Percentiles rank a stretch among this genome's conserved stretches.
Conservation (phyloP, 345 rosid genomes). For the Camelina neglecta region DNA sequence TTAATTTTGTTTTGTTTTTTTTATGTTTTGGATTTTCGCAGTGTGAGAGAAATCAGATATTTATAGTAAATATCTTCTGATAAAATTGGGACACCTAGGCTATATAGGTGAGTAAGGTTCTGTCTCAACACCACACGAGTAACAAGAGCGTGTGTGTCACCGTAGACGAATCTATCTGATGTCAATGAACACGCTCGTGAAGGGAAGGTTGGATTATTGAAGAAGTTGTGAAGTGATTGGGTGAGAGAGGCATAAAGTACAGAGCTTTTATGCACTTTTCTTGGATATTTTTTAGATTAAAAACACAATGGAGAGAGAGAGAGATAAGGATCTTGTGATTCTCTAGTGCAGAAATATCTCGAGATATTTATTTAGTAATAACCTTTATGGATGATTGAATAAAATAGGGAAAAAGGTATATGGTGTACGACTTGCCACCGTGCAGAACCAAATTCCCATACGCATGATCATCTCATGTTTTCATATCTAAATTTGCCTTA, state of each 20-base stretch:
- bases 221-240: slow-evolving; percentile 26
- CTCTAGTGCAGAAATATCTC: slow-evolving; percentile 32
- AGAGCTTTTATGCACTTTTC: slow-evolving; percentile 42
- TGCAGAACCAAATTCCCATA: slow-evolving; percentile 36
- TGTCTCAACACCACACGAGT: neutral
- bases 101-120: slow-evolving; percentile 26
- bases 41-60: slow-evolving; percentile 36
- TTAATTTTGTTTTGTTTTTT: neutral
- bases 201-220: neutral
- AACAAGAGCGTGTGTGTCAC: neutral
- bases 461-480: slow-evolving; percentile 26
- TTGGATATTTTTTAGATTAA: neutral
- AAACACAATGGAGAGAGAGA: neutral
- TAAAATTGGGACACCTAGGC: slow-evolving; percentile 24
- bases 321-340: slow-evolving; percentile 42
- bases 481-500: slow-evolving; percentile 7
- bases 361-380: slow-evolving; percentile 31
- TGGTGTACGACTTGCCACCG: slow-evolving; percentile 41
- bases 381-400: neutral
- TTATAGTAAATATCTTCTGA: slow-evolving; percentile 46
- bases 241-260: slow-evolving; percentile 28
- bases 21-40: slow-evolving; percentile 29
- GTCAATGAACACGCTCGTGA: slow-evolving; percentile 32
- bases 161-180: too few species aligned
- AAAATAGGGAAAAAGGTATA: slow-evolving; percentile 9